phyloP scores from a whole-genome alignment of 257 asterid genomes.

The Coffea eugenioides region DNA sequence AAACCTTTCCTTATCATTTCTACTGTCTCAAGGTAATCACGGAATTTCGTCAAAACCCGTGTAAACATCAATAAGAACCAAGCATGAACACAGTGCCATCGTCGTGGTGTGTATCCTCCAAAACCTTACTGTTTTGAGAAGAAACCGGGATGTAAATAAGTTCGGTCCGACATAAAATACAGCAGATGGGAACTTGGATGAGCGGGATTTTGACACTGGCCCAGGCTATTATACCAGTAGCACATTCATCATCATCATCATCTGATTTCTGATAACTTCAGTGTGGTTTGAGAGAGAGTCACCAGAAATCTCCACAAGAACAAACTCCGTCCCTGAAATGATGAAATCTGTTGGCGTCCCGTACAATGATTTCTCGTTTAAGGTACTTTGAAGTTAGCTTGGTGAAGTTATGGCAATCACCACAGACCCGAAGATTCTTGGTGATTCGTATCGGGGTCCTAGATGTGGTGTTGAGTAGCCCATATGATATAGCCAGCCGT shows the following conservation, averaged over 20 bases:
- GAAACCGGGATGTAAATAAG: not conserved
- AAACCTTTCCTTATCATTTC: no score
- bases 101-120: no score
- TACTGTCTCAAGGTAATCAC: no score
- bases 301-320: slow-evolving; percentile 92
- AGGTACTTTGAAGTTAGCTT: slow-evolving; percentile 55
- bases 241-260: not conserved
- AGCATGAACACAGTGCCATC: not conserved
- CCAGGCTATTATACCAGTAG: not conserved
- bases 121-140: not conserved
- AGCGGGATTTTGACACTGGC: not conserved
- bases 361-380: slow-evolving; percentile 55
- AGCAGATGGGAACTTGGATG: not conserved
- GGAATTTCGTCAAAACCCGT: not conserved
- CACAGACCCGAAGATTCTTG: slow-evolving; percentile 76
- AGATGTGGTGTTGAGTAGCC: slow-evolving; percentile 43
- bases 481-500: slow-evolving; percentile 77
- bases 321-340: slow-evolving; percentile 72
- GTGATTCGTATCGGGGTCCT: slow-evolving; percentile 52
- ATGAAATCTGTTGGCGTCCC: slow-evolving; percentile 81
- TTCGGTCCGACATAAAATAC: no score
- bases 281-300: slow-evolving; percentile 15
- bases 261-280: not conserved
- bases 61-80: not conserved
- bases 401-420: slow-evolving; percentile 70